Evolutionary conservation across 108 stramenopile species (phyloP).

Genomic region (Aureococcus anophagefferens): DNA sequence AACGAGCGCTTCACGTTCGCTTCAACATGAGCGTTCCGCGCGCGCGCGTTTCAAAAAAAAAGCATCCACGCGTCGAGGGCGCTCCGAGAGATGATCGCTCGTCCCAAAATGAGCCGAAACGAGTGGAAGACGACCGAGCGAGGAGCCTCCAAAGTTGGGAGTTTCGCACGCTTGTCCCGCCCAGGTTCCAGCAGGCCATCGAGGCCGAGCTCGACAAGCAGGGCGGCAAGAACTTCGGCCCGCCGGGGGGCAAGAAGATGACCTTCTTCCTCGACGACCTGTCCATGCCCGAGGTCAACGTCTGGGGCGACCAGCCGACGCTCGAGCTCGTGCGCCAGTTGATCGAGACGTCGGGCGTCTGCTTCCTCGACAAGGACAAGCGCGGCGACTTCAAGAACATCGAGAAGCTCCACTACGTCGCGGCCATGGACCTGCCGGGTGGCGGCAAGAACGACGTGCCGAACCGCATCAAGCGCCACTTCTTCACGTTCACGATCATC

Average conservation of each 20-base stretch:
- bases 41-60: too few relatives aligned
- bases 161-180: too few relatives aligned
- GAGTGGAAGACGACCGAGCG: too few relatives aligned
- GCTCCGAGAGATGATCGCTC: too few relatives aligned
- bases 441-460: conserved; percentile 33
- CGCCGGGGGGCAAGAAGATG: conserved; percentile 39
- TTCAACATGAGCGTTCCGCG: too few relatives aligned
- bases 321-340: conserved; percentile 40
- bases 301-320: conserved; percentile 53
- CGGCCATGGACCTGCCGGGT: conserved; percentile 37
- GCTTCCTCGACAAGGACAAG: conserved; percentile 49
- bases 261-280: conserved; percentile 46
- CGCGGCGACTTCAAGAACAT: conserved; percentile 40
- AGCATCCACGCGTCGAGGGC: too few relatives aligned
- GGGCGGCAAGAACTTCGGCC: conserved; percentile 45
- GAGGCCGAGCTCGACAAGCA: conserved; percentile 55
- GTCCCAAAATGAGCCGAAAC: too few relatives aligned
- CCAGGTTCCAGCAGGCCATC: conserved; percentile 30
- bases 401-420: conserved; percentile 32
- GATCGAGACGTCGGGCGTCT: conserved; percentile 28
- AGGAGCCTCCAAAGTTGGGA: too few relatives aligned
- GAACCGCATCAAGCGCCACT: conserved; percentile 38
- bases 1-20: too few relatives aligned
- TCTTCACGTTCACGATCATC: conserved; percentile 35
- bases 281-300: conserved; percentile 33